Evolutionary conservation across 352 stramenopile species (phyloP).

Genomic region (Blastocystis sp.): DNA sequence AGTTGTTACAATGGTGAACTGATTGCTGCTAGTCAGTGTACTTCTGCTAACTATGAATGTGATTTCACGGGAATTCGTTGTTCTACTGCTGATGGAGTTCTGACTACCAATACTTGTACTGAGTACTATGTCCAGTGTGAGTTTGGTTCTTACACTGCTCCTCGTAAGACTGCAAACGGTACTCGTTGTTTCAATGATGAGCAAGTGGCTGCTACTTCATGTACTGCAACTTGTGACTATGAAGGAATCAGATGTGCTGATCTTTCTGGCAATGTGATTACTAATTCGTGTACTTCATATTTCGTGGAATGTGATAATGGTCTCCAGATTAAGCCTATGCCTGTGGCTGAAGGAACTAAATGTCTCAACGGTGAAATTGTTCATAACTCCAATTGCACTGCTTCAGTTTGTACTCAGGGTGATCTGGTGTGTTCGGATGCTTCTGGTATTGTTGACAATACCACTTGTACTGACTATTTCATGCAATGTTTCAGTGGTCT

Average conservation of each 20-base stretch:
- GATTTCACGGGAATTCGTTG: conserved; percentile 60
- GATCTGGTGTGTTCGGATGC: conserved; percentile 19
- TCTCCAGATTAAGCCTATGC: background rate
- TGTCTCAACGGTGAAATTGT: conserved; percentile 36
- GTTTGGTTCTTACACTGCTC: conserved; percentile 47
- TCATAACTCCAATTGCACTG: conserved; percentile 7
- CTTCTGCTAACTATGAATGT: conserved; percentile 36
- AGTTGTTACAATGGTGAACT: conserved; percentile 52
- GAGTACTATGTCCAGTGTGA: conserved; percentile 61
- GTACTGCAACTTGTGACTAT: conserved; percentile 39
- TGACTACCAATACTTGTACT: conserved; percentile 3
- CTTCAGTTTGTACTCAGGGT: background rate
- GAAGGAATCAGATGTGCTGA: conserved; percentile 36
- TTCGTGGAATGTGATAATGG: conserved; percentile 56
- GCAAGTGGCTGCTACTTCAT: conserved; percentile 28
- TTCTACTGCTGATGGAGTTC: conserved; percentile 15
- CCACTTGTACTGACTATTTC: conserved; percentile 56
- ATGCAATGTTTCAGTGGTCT: conserved; percentile 39
- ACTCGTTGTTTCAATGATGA: conserved; percentile 55
- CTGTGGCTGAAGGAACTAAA: conserved; percentile 47
- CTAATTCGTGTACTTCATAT: conserved; percentile 50
- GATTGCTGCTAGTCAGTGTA: conserved; percentile 27
- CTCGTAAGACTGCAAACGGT: conserved; percentile 43
- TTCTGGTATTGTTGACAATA: conserved; percentile 10
- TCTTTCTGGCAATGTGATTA: conserved; percentile 15